Base-by-base conservation (phyloP, 140 eudicot species). In the Senecio squalidus region DNA sequence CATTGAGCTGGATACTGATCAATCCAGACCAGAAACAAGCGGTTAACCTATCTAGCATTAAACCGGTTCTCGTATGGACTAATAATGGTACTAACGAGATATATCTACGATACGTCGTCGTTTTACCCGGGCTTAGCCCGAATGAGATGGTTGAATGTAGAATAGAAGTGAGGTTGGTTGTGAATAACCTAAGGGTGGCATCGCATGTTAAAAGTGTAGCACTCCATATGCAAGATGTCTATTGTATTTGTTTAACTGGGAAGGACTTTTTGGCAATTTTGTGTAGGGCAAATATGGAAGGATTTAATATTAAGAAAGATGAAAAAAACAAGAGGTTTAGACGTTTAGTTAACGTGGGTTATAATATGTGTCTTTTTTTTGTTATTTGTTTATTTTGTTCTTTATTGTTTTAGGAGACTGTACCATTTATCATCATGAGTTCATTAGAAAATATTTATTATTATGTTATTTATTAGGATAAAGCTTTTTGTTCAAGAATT, bases 1-100 rank as follows among this genome's bases (percentile, higher is more conserved):
- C 74, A 0, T 33, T 86, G 48, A 76, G 74, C 70, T 86, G 95
- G 95, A 79, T 86, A 33, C 2, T 86, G 34, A 70, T 82, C 31
- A 83, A 86, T 58, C 88, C 92, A 7, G 16, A 27, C 23, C 55
- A 25, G 13, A 69, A 52, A 3, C 59, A 80, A 36, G 84, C 95
- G 0, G 80, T 46, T 0, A 72, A 86, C 38, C 17, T 86, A 6
- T 76, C 95, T 0, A 82, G 85, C 15, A n/a, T 10, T 6, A 47
- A 30, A 41, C 79, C 85, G 13, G 82, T 82, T 10, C 55, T 69
- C 4, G 79, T 74, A 11, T 82, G 95, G 95, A 34, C 80, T 34
- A 26, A 16, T 22, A 79, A 78, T 6, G 55, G 69, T 47, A 77
- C 72, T 26, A 76, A 64, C 2, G 92, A 82, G 8, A 21, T 76